Evolutionary conservation across 2,329 filamentous ascomycete species (phyloP).

Genomic region (Colletotrichum sp.): DNA sequence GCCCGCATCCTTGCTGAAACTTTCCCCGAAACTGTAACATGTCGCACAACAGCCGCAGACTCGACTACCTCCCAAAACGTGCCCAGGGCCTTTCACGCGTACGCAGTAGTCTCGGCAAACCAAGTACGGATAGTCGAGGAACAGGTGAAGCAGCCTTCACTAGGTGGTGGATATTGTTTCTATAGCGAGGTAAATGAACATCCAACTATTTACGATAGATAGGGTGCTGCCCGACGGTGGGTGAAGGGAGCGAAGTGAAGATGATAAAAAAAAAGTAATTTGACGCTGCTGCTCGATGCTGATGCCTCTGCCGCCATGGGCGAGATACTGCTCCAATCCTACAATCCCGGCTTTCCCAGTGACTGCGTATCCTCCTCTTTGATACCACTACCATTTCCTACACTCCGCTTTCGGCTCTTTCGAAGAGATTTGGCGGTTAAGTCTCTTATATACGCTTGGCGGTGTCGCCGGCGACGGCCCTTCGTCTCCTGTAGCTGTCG

Average conservation of each 20-base stretch:
- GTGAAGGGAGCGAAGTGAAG: not conserved
- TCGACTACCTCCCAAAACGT: not conserved
- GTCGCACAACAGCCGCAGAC: slow-evolving; percentile 16
- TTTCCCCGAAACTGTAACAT: slow-evolving; percentile 9
- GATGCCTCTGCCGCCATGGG: slow-evolving; percentile 4
- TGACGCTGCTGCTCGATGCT: slow-evolving; percentile 22
- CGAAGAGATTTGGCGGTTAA: no score
- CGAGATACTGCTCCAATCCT: not conserved
- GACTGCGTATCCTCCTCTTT: not conserved
- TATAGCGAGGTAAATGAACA: not conserved
- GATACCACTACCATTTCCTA: not conserved
- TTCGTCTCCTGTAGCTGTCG: slow-evolving; percentile 63
- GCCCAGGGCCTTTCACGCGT: not conserved
- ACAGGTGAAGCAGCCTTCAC: not conserved
- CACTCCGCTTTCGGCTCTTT: not conserved
- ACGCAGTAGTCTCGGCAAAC: not conserved
- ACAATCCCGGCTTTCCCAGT: not conserved
- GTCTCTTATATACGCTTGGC: slow-evolving; percentile 16
- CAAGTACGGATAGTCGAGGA: not conserved
- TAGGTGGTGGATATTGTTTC: not conserved
- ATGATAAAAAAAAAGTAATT: not conserved
- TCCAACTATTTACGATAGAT: slow-evolving; percentile 19
- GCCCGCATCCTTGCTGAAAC: slow-evolving; percentile 11
- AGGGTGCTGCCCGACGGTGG: not conserved
- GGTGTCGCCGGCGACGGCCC: slow-evolving; percentile 46